Evolutionary conservation across 1,139 yeast species (phyloP), one percentile per base, ranked within the genome.

Genomic region (Magnusiomyces clavatus): DNA sequence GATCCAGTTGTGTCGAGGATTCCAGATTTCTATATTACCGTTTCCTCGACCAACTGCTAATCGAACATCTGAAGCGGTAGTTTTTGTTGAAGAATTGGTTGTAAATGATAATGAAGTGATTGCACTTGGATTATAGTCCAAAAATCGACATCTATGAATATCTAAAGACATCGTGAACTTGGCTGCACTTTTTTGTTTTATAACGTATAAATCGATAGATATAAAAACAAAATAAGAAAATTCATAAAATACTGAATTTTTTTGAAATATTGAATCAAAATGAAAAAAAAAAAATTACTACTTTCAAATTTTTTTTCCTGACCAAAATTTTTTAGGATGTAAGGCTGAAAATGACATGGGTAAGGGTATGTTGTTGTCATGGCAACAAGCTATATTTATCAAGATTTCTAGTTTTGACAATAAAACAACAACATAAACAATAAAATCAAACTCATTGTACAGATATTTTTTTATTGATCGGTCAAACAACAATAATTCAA

Each of bases 1-100:
- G 58, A 73, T 65, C 83, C 83, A 78, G 54, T 71, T 69, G 61
- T 76, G 74, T 62, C 81, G 74, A 17, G 97, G 97, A 66, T 88
- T 88, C 97, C 97, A 94, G 45, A 94, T 82, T 68, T 94, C 98
- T 55, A 94, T 86, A 62, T 89, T 92, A 48, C 99, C 99, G 66
- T 92, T 90, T 49, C 88, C 80, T 67, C 97, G 77, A 19, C 97
- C 98, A 3, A 92, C 85, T 0, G 97, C 97, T 49, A 92, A 72
- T 56, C 96, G 78, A 54, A 89, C 73, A 56, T 81, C 83, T 37
- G 72, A 65, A 1, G 92, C 82, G 1, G 85, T 77, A 45, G 64
- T 65, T 47, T 73, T 69, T n/a, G 69, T 62, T 10, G 74, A 65
- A 1, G 87, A 77, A n/a, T 69, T 65, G 61, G 83, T 87, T 29